Percentiles rank a stretch among this genome's conserved stretches.
These are phyloP conservation scores for Wickerhamiella galacta DNA, from an alignment of 805 yeast species.

Conservation along the genomic window DNA sequence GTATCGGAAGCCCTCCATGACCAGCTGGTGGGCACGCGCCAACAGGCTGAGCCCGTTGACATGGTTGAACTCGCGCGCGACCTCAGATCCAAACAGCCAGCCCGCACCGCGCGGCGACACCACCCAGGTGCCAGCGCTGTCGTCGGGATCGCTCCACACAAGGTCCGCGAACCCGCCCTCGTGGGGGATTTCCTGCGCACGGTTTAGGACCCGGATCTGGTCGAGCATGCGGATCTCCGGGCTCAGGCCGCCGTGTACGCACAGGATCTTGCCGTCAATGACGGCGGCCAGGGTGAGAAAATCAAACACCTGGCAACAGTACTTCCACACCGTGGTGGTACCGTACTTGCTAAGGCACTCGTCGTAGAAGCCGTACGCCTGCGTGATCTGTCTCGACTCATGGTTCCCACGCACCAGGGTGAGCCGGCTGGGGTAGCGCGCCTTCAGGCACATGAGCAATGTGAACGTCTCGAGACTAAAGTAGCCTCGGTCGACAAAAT, in stretches of 20 bases:
- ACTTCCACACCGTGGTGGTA: conserved; percentile 88
- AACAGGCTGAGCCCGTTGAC: conserved; percentile 75
- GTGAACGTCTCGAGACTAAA: conserved; percentile 90
- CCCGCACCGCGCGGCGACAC: conserved; percentile 98
- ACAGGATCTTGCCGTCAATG: conserved; percentile 81
- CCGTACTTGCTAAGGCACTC: conserved; percentile 90
- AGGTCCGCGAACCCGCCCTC: conserved; percentile 97
- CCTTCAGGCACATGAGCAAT: conserved; percentile 80
- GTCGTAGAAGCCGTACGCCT: conserved; percentile 94
- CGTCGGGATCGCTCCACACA: conserved; percentile 97
- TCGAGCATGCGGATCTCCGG: conserved; percentile 97
- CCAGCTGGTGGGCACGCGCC: conserved; percentile 95
- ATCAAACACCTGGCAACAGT: conserved; percentile 92
- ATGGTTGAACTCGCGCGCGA: conserved; percentile 89
- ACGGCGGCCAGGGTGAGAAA: conserved; percentile 88
- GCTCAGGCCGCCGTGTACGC: conserved; percentile 95
- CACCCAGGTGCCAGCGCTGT: conserved; percentile 87
- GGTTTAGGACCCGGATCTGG: conserved; percentile 79
- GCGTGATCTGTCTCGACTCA: conserved; percentile 95
- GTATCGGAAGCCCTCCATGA: conserved; percentile 95
- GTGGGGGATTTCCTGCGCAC: conserved; percentile 98
- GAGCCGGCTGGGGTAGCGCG: conserved; percentile 65
- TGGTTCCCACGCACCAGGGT: conserved; percentile 96
- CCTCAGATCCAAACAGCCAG: conserved; percentile 89
- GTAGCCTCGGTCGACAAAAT: conserved; percentile 96